Base-by-base conservation (phyloP, 116 monocot species). In the Zostera marina region DNA sequence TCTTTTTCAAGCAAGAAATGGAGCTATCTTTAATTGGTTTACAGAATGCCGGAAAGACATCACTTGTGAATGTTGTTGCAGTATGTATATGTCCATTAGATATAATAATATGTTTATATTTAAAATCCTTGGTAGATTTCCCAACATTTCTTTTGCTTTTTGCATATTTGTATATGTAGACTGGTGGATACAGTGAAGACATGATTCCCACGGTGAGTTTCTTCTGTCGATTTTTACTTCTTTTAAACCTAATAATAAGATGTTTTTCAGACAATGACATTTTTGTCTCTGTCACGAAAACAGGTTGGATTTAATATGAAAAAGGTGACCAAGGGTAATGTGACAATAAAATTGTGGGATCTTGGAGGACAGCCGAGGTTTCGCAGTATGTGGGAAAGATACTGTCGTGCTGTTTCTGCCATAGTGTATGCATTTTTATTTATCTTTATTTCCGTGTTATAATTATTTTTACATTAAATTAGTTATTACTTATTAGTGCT, bases 281-380 rank as follows among this genome's bases (percentile, higher is more conserved):
- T 61, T 16, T 26, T 46, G 11, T 12, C 9, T 9, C 20, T 12
- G 5, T 25, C 22, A 4, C 45, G 32, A 54, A 12, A 63, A 20
- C 62, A 93, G 93, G 96, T 96, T 15, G 96, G 96, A 69, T 96
- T 96, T 62, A 96, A 96, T 71, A 96, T 96, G 96, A 88, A 78
- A 69, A 96, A 96, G 66, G 85, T 96, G 7, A 96, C 85, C 13
- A 89, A 89, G 60, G 96, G 96, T 41, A 96, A 96, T 74, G 96
- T 96, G 4, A 96, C 96, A 14, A 96, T 96, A 72, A 96, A 96
- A 70, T 62, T 96, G 47, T 93, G 93, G 93, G 93, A 96, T 83
- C 85, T 96, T 76, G 96, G 96, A 56, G 93, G 93, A 38, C 93
- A 93, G 53, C 93, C 93, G 11, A 80, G 93, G 52, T 93, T 93